These are phyloP conservation scores for Pseudonitzschia pungens DNA, from an alignment of 108 stramenopile genomes.

Conservation along the genomic window DNA sequence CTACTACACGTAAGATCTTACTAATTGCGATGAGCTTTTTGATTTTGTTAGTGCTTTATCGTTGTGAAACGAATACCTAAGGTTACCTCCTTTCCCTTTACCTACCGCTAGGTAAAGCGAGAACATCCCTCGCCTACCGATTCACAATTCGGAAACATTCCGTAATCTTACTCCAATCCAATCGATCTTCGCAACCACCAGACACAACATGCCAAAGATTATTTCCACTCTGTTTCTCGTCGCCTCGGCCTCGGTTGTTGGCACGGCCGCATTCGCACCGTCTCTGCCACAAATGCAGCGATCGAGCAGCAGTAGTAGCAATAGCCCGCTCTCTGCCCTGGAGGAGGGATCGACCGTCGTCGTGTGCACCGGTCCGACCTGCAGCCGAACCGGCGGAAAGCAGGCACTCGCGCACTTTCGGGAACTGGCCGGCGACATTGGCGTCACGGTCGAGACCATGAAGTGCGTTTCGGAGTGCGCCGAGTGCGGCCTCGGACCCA, in stretches of 20 bases:
- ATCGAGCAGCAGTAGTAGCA: neutral
- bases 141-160: too few species aligned
- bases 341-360: conserved; percentile 46
- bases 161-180: too few species aligned
- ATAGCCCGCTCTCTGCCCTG: neutral
- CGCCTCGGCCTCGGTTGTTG: neutral
- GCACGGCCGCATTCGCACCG: neutral
- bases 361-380: conserved; percentile 68
- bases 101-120: too few species aligned
- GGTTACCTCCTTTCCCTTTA: too few species aligned
- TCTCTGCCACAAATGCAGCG: neutral
- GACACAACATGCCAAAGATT: neutral
- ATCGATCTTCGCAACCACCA: too few species aligned
- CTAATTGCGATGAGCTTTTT: too few species aligned
- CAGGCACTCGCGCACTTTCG: conserved; percentile 49
- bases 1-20: too few species aligned
- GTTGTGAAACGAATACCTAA: too few species aligned
- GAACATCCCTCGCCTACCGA: too few species aligned
- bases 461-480: conserved; percentile 72
- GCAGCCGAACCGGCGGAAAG: conserved; percentile 51
- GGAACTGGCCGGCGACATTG: conserved; percentile 38
- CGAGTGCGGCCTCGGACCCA: conserved; percentile 73
- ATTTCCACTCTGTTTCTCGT: neutral
- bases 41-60: too few species aligned
- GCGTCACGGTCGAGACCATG: conserved; percentile 58